Conservation (phyloP, 768 basidiomycete genomes). For the Suillus alpinus region DNA sequence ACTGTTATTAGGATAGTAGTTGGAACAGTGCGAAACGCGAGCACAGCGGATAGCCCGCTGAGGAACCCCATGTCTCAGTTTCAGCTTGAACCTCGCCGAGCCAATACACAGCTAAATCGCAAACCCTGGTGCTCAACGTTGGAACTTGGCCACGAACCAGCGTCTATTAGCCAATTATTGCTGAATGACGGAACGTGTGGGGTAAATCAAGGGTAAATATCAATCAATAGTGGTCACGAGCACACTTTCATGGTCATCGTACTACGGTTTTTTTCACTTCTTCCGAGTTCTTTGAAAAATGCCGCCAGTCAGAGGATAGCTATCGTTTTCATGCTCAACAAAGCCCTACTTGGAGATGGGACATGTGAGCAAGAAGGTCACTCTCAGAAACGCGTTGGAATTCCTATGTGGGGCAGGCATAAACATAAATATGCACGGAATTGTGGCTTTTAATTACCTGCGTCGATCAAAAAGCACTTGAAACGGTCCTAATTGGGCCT, state of each 20-base stretch:
- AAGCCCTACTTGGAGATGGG: slow-evolving; percentile 58
- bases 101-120: neutral
- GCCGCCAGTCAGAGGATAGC: slow-evolving; percentile 38
- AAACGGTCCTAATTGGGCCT: slow-evolving; percentile 83
- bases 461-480: slow-evolving; percentile 95
- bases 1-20: slow-evolving; percentile 45
- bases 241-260: too few species aligned
- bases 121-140: neutral
- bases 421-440: slow-evolving; percentile 5
- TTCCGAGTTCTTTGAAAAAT: slow-evolving; percentile 47
- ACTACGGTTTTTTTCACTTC: too few species aligned
- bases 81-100: neutral
- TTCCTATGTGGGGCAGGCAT: slow-evolving; percentile 51
- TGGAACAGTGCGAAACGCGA: slow-evolving; percentile 40
- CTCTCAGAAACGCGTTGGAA: slow-evolving; percentile 81
- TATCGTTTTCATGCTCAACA: too few species aligned
- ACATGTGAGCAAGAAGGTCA: slow-evolving; percentile 71
- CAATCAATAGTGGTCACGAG: too few species aligned
- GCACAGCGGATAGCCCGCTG: slow-evolving; percentile 19
- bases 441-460: slow-evolving; percentile 50
- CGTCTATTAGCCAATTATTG: neutral
- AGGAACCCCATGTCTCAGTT: slow-evolving; percentile 24
- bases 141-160: neutral
- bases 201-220: too few species aligned
- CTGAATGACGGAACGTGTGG: neutral